Percentiles rank a stretch among this genome's conserved stretches.
Conservation (phyloP, 139 green algal species). For the Gonium pectorale region DNA sequence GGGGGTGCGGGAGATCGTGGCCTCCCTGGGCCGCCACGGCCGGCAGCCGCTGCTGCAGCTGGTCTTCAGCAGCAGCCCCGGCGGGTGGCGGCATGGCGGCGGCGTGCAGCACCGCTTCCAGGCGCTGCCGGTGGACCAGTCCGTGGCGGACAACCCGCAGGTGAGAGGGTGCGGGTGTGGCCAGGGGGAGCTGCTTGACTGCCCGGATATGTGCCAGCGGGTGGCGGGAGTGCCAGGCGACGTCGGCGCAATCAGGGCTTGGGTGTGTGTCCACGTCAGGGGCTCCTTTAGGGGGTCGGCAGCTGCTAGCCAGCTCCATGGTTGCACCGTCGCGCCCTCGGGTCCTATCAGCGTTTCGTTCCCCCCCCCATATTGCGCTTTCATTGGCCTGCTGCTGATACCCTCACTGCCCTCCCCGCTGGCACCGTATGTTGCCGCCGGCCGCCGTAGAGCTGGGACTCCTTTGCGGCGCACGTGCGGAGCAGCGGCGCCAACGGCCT, state of each 20-base stretch:
- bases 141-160: constrained; percentile 29
- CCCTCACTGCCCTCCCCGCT: background rate
- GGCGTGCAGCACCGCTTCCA: constrained; percentile 4
- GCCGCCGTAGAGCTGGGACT: background rate
- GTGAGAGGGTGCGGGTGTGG: background rate
- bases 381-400: too few species aligned
- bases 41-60: constrained; percentile 1
- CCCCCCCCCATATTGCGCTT: background rate
- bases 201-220: too few species aligned
- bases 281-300: background rate
- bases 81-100: too few species aligned
- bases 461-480: background rate
- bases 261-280: too few species aligned
- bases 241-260: too few species aligned
- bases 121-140: background rate
- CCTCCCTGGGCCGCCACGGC: background rate
- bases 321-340: background rate
- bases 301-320: background rate
- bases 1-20: constrained; percentile 1
- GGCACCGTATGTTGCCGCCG: background rate
- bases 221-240: too few species aligned
- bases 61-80: background rate
- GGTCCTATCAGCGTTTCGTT: background rate
- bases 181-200: too few species aligned
- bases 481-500: constrained; percentile 24